Conservation (phyloP, 805 yeast genomes). For the Komagataella ulmi region DNA sequence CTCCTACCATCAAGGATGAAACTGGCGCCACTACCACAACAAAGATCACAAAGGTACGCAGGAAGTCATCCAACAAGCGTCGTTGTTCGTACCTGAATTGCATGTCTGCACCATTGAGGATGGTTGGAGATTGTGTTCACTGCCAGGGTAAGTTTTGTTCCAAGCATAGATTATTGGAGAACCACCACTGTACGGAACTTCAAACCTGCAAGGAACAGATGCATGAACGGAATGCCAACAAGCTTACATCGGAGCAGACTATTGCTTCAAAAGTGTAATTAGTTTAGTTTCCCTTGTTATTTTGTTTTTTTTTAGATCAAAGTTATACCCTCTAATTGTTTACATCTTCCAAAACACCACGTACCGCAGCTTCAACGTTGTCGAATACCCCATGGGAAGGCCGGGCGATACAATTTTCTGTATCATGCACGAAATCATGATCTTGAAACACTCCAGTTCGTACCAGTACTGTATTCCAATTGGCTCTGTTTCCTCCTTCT, state of each 20-base stretch:
- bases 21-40: not conserved
- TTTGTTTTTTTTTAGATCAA: not conserved
- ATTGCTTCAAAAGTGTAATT: conserved; percentile 49
- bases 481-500: conserved; percentile 72
- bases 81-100: conserved; percentile 20
- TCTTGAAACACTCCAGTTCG: conserved; percentile 80
- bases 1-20: not conserved
- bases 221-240: conserved; percentile 75
- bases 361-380: conserved; percentile 32
- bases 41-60: conserved; percentile 12
- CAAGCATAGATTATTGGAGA: conserved; percentile 76
- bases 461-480: conserved; percentile 82
- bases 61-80: conserved; percentile 23
- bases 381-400: conserved; percentile 38
- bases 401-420: conserved; percentile 14
- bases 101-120: conserved; percentile 46
- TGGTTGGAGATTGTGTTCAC: conserved; percentile 75
- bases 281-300: not conserved
- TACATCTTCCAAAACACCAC: conserved; percentile 10
- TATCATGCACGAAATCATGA: conserved; percentile 22
- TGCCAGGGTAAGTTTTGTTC: conserved; percentile 82
- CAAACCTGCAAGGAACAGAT: conserved; percentile 71
- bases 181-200: conserved; percentile 68
- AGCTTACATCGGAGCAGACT: conserved; percentile 78
- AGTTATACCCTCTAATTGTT: not conserved